A percentile compares a stretch with the other conserved stretches of the same genome.
Evolutionary conservation across 2,329 filamentous ascomycete species (phyloP).

Genomic region (Aotearoamyces nothofagi): DNA sequence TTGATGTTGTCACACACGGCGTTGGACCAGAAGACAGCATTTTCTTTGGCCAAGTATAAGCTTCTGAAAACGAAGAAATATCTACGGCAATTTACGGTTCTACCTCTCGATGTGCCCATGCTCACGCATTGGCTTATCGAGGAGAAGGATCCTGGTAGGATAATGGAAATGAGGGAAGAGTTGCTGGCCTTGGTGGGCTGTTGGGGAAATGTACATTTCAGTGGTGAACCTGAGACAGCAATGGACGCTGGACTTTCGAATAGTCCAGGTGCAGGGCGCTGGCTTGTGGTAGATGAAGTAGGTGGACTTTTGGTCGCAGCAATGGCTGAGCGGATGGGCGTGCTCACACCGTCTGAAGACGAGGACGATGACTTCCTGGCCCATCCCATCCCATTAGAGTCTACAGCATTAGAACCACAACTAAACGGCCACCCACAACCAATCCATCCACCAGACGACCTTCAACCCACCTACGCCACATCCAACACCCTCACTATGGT

Average conservation of each 20-base stretch:
- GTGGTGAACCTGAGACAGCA: constrained; percentile 13
- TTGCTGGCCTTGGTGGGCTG: constrained; percentile 66
- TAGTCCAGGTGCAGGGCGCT: constrained; percentile 34
- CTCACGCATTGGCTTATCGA: constrained; percentile 65
- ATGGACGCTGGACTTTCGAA: neutral
- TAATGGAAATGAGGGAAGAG: constrained; percentile 79
- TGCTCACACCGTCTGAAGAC: constrained; percentile 30
- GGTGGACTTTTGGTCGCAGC: constrained; percentile 55
- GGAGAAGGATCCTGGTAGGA: constrained; percentile 65
- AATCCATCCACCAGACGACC: constrained; percentile 2
- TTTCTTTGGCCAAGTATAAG: constrained; percentile 91
- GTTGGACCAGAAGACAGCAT: constrained; percentile 86
- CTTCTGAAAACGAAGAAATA: constrained; percentile 90
- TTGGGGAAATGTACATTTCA: constrained; percentile 78
- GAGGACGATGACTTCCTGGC: constrained; percentile 2
- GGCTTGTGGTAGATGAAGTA: constrained; percentile 56
- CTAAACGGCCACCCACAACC: constrained; percentile 1
- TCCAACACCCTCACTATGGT: constrained; percentile 65
- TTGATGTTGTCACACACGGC: constrained; percentile 79
- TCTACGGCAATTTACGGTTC: constrained; percentile 68
- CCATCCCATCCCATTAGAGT: constrained; percentile 1
- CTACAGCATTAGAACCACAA: constrained; percentile 2
- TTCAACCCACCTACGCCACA: constrained; percentile 10
- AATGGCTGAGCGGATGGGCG: constrained; percentile 55
- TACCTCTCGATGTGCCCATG: constrained; percentile 67